Evolutionary conservation across 1,284 basidiomycete genomes (phyloP), one percentile per base, ranked within the genome.

Genomic region (Apiotrichum porosum): DNA sequence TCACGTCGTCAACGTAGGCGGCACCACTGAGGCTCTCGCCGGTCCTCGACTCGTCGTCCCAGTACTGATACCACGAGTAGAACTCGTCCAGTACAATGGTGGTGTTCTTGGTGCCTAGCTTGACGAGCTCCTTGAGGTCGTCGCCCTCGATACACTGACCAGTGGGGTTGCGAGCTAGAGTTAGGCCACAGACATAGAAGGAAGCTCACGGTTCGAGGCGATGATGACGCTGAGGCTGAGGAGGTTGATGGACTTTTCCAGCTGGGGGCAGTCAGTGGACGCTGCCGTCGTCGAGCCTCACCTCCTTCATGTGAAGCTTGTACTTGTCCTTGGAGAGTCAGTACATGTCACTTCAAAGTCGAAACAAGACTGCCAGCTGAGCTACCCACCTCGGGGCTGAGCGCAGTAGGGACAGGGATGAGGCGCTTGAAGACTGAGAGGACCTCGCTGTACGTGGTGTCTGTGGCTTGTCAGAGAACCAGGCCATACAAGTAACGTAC

Each of bases 81-180:
- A 87, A 87, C 78, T 94, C 90, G 67, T 94, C 89, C 28, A 94
- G 79, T 56, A 95, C 82, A 41, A 93, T 65, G 8, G 91, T 86
- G 5, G 75, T 72, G 82, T 85, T 56, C 34, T 81, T 78, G 42
- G 83, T 79, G 9, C 45, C 52, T 31, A 92, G 75, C 8, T 78
- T 66, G 8, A 93, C 89, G 12, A 97, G 80, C 39, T 85, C 80
- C 60, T 85, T 80, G 48, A 97, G 80, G 14, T 93, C 86, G 14
- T 86, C 77, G 14, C 87, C 90, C 56, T 73, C 72, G 42, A 83
- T 81, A 38, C 80, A 76, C 60, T 92, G 89, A 10, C 92, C 91
- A 1, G 92, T 95, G 1, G 92, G 65, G 47, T 68, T 66, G 24
- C 63, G 59, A 22, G 57, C 57, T 60, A 35, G 8, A 15, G 33